Conservation (phyloP, 2,329 filamentous ascomycete genomes). For the Boeremia lycopersici region DNA sequence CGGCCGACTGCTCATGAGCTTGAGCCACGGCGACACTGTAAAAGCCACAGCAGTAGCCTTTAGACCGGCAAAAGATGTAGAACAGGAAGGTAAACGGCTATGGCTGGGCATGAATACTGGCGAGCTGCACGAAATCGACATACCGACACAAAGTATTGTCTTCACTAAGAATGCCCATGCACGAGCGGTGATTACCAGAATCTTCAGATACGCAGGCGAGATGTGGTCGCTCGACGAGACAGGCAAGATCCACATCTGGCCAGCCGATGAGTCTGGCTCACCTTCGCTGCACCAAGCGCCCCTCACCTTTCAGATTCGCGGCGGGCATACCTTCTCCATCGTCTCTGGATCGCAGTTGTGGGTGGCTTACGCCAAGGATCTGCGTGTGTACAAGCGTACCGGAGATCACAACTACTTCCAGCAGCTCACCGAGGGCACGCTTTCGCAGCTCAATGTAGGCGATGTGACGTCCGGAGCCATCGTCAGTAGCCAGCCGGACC, state of each 20-base stretch:
- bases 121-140: conserved; percentile 87
- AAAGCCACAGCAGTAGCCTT: conserved; percentile 84
- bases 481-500: conserved; percentile 74
- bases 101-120: conserved; percentile 92
- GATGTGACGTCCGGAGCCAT: conserved; percentile 86
- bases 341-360: conserved; percentile 84
- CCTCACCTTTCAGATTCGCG: conserved; percentile 77
- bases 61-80: conserved; percentile 77
- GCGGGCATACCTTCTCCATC: conserved; percentile 86
- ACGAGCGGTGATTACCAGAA: conserved; percentile 79
- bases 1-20: conserved; percentile 79
- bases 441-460: conserved; percentile 74
- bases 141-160: conserved; percentile 73
- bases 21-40: conserved; percentile 82
- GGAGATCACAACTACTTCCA: conserved; percentile 71
- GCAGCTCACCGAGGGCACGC: conserved; percentile 73
- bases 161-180: conserved; percentile 76
- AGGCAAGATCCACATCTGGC: conserved; percentile 87
- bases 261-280: conserved; percentile 73
- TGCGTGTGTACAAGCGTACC: conserved; percentile 81
- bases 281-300: conserved; percentile 78
- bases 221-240: conserved; percentile 94
- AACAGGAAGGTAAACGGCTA: conserved; percentile 78
- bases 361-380: conserved; percentile 85
- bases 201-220: conserved; percentile 84